Evolutionary conservation across 1,139 yeast species (phyloP).

Genomic region (Geotrichum phurueaensis): DNA sequence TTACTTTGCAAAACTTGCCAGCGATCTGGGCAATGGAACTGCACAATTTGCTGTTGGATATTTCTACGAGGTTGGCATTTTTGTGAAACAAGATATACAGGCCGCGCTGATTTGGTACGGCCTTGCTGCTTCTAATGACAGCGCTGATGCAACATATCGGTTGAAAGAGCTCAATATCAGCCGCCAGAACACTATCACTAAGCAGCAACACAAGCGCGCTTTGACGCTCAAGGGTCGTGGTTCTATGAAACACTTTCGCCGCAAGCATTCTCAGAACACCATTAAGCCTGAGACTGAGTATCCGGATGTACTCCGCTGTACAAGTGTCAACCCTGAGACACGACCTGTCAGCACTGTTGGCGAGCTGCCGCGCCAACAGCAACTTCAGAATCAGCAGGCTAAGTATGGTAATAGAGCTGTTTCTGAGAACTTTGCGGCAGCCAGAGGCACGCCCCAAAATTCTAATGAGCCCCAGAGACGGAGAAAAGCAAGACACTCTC

Average conservation of each 20-base stretch:
- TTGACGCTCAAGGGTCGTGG: constrained; percentile 27
- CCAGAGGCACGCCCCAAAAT: not conserved
- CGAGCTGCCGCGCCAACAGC: not conserved
- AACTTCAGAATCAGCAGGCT: not conserved
- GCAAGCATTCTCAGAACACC: constrained; percentile 8
- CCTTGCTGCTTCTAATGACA: constrained; percentile 30
- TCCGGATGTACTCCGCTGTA: constrained; percentile 13
- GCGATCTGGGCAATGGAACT: constrained; percentile 32
- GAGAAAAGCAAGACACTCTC: constrained; percentile 6
- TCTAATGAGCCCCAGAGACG: not conserved
- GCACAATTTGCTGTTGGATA: constrained; percentile 41
- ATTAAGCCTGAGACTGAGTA: constrained; percentile 12
- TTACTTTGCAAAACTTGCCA: constrained; percentile 35
- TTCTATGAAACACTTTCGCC: constrained; percentile 22
- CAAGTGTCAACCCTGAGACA: constrained; percentile 8
- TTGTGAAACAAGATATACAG: constrained; percentile 27
- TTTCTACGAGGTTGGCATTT: constrained; percentile 39
- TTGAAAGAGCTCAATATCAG: constrained; percentile 25
- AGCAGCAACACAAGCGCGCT: constrained; percentile 28
- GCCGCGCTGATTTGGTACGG: constrained; percentile 33
- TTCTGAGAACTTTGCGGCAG: not conserved
- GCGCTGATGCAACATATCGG: constrained; percentile 33
- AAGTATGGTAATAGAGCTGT: not conserved
- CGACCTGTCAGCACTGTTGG: constrained; percentile 3
- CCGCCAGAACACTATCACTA: constrained; percentile 21